Conservation (phyloP, 2,329 filamentous ascomycete species). For the Fusarium camptoceras region DNA sequence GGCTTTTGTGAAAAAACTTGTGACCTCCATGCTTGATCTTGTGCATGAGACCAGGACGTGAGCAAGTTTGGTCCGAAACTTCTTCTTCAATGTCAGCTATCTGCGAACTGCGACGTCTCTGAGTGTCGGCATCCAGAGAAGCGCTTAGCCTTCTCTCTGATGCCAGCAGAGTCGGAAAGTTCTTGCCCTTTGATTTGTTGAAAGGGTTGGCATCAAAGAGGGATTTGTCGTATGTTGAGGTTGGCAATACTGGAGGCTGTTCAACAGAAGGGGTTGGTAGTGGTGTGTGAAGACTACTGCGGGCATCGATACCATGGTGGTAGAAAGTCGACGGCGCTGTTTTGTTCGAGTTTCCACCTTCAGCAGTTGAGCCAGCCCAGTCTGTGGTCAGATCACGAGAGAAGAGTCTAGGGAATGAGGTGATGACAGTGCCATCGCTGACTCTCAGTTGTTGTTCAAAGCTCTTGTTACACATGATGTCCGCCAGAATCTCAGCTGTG, state of each 20-base stretch:
- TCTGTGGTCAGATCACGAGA: constrained; percentile 51
- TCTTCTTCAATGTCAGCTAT: constrained; percentile 13
- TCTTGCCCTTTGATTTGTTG: constrained; percentile 1
- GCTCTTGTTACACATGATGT: constrained; percentile 35
- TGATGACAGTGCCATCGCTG: constrained; percentile 46
- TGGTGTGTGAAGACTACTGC: constrained; percentile 25
- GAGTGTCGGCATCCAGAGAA: constrained; percentile 43
- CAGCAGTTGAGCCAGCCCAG: constrained; percentile 45
- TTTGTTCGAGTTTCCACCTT: constrained; percentile 28
- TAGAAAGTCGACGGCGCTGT: constrained; percentile 39
- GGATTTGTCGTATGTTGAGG: constrained; percentile 25
- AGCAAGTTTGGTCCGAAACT: constrained; percentile 12
- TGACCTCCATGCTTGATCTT: constrained; percentile 47
- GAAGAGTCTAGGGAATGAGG: constrained; percentile 51
- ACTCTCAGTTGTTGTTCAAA: constrained; percentile 28
- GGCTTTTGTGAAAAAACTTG: constrained; percentile 40
- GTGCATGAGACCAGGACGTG: constrained; percentile 46
- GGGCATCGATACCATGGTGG: constrained; percentile 50
- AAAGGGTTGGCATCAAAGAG: constrained; percentile 46
- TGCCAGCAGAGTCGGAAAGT: not conserved
- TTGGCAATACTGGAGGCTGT: constrained; percentile 10
- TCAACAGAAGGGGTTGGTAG: constrained; percentile 17
- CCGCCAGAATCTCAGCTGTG: constrained; percentile 35
- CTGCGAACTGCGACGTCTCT: constrained; percentile 46
- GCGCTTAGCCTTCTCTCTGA: constrained; percentile 38